phyloP scores from a whole-genome alignment of 139 green algal species.

The Astrephomene gubernaculifera region DNA sequence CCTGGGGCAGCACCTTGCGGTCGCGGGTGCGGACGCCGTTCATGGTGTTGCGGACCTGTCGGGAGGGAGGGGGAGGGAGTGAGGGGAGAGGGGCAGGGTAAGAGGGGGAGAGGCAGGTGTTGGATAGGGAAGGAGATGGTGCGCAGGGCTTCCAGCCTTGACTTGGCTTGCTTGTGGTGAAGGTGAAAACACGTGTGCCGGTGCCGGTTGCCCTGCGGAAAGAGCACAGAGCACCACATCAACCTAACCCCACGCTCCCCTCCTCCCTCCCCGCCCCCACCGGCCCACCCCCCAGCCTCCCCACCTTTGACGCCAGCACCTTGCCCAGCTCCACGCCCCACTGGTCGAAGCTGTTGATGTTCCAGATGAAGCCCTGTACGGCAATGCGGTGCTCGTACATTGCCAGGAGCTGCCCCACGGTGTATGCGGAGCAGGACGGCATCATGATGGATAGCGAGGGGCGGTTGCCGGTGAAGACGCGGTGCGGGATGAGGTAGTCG shows the following conservation, averaged over 20 bases:
- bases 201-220: no score
- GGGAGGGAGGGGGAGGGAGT: neutral
- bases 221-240: no score
- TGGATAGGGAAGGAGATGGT: no score
- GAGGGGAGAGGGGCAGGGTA: neutral
- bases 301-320: slow-evolving; percentile 79
- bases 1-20: slow-evolving; percentile 73
- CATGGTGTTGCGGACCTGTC: slow-evolving; percentile 78
- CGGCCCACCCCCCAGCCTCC: slow-evolving; percentile 16
- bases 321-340: slow-evolving; percentile 99
- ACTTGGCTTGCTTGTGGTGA: no score
- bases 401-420: slow-evolving; percentile 94
- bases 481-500: slow-evolving; percentile 95
- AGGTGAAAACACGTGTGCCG: no score
- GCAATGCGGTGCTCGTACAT: slow-evolving; percentile 98
- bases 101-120: no score
- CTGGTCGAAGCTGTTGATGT: slow-evolving; percentile 99
- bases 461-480: slow-evolving; percentile 93
- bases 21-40: slow-evolving; percentile 80
- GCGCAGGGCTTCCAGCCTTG: no score
- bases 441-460: slow-evolving; percentile 94
- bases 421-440: slow-evolving; percentile 91
- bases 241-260: no score
- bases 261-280: no score
- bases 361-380: slow-evolving; percentile 97